Conservation (phyloP, 495 filamentous ascomycete genomes). For the Lophiostoma macrostomum region DNA sequence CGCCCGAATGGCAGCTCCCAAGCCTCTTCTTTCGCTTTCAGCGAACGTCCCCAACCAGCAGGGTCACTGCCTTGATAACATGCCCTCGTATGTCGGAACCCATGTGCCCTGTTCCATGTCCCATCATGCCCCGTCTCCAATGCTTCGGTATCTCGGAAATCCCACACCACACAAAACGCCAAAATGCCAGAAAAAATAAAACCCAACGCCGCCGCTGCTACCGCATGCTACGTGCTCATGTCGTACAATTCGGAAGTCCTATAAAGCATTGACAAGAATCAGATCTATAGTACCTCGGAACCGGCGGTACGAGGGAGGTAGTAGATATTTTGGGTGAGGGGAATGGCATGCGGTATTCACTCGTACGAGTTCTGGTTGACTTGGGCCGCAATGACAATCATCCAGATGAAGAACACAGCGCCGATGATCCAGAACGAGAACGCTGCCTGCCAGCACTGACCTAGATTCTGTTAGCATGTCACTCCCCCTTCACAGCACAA, state of each 20-base stretch:
- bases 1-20: too few relatives aligned
- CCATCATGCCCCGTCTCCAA: not conserved
- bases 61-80: too few relatives aligned
- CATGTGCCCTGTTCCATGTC: not conserved
- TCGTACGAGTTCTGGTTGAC: constrained; percentile 66
- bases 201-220: too few relatives aligned
- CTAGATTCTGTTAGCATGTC: constrained; percentile 30
- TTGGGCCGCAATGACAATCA: constrained; percentile 88
- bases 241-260: too few relatives aligned
- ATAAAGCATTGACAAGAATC: too few relatives aligned
- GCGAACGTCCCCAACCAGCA: too few relatives aligned
- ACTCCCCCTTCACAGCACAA: not conserved
- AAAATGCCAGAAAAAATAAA: too few relatives aligned
- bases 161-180: not conserved
- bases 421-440: constrained; percentile 74
- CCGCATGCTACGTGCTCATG: too few relatives aligned
- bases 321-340: not conserved
- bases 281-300: too few relatives aligned
- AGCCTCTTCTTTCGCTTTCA: too few relatives aligned
- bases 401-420: constrained; percentile 84
- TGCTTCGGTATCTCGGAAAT: constrained; percentile 1
- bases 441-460: constrained; percentile 58
- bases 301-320: not conserved
- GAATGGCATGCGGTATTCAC: constrained; percentile 13
- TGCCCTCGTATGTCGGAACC: not conserved